Base-by-base conservation (phyloP, 2,329 filamentous ascomycete species). In the Aspergillus vadensis region DNA sequence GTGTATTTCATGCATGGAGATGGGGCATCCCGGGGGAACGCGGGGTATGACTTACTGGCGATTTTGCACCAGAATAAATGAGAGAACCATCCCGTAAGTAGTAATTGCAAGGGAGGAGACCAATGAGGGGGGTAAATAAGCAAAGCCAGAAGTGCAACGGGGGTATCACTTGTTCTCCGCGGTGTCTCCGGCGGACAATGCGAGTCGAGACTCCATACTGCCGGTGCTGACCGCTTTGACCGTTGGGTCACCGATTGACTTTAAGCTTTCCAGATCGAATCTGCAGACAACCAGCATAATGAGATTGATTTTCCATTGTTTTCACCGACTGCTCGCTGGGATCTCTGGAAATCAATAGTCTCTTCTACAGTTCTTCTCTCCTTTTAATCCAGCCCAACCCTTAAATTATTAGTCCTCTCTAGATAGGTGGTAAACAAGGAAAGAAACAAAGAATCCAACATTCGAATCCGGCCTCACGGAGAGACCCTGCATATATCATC, bases 21-120 rank as follows among this genome's bases (percentile, higher is more conserved):
- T 6, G 7, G 17, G 25, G 9, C 10, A 21, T 30, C 36, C 21
- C 19, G 19, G 21, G 32, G 4, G 32, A 41, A 30, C 8, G 36
- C 14, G 17, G n/a, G n/a, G 6, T n/a, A 30, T 9, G 38, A 69
- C 76, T 69, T 78, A 94, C 91, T 96, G 92, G 69, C 91, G 87
- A 76, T 96, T 96, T 74, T 96, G 91, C 58, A 96, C 93, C 65
- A 96, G 82, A 67, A 96, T 94, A 73, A 96, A 96, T 57, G 91
- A 96, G 70, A 96, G 86, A 76, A 95, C 80, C 80, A 82, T 82
- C 58, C 63, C 70, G 67, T 59, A 38, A 36, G 47, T n/a, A 2
- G 27, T 9, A 19, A 9, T 17, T 27, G 12, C 25, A 12, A 30
- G 10, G 6, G 23, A 17, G 23, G n/a, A 27, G 47, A 3, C 7